Evolutionary conservation across 2,329 filamentous ascomycete species (phyloP).

Genomic region (Trichophyton mentagrophytes): DNA sequence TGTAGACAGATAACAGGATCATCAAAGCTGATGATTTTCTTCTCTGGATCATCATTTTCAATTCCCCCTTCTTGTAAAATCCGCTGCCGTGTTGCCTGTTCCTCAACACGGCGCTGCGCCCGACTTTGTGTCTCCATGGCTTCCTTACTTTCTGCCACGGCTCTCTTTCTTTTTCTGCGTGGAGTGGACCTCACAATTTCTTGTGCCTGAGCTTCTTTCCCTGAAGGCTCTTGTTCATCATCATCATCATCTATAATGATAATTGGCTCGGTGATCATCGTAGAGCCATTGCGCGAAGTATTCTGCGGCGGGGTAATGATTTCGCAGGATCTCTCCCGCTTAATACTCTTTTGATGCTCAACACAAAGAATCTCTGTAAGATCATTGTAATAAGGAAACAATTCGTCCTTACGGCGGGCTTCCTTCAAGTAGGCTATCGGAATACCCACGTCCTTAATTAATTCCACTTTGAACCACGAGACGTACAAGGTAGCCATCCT

Average conservation of each 20-base stretch:
- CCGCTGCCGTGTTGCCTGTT: conserved; percentile 41
- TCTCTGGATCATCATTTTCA: conserved; percentile 31
- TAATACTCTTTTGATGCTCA: not conserved
- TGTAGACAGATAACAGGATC: conserved; percentile 43
- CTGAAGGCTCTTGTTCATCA: not conserved
- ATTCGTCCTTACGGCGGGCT: conserved; percentile 17
- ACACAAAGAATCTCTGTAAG: conserved; percentile 17
- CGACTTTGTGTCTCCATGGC: conserved; percentile 44
- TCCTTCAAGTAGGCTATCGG: conserved; percentile 14
- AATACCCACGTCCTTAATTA: conserved; percentile 15
- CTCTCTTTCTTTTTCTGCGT: conserved; percentile 36
- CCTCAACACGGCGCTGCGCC: conserved; percentile 41
- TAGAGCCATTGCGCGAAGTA: not conserved
- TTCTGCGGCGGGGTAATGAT: not conserved
- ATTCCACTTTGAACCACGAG: conserved; percentile 22
- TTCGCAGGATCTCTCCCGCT: not conserved
- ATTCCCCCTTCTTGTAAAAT: conserved; percentile 23
- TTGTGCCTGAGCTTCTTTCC: not conserved
- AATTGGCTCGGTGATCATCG: not conserved
- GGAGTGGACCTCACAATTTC: conserved; percentile 16
- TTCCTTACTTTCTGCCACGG: conserved; percentile 37
- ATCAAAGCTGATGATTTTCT: conserved; percentile 35
- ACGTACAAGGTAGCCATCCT: conserved; percentile 22
- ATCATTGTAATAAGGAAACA: conserved; percentile 22
- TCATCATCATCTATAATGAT: not conserved